Conservation (phyloP, 176 grass and related monocot genomes). For the Secale cereale region DNA sequence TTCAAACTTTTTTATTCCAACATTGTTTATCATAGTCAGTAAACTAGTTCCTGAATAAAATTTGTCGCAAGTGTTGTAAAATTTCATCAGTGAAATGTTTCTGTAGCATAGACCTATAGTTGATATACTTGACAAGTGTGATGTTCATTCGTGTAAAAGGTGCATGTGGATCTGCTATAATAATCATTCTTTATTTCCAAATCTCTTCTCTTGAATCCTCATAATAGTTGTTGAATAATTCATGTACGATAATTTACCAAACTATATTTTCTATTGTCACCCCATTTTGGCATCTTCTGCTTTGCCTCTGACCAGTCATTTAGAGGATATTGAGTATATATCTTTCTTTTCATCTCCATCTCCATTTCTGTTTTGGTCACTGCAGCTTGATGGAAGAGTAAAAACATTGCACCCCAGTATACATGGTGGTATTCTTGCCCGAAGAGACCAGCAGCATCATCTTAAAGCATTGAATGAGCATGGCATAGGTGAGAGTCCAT, state of each 20-base stretch:
- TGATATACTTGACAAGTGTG: background rate
- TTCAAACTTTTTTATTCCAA: background rate
- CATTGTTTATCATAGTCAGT: background rate
- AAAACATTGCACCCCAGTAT: slow-evolving; percentile 94
- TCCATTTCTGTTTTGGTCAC: background rate
- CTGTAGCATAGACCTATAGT: background rate
- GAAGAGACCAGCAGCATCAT: slow-evolving; percentile 83
- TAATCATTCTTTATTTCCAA: background rate
- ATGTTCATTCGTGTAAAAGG: background rate
- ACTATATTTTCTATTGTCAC: background rate
- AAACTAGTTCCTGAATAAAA: background rate
- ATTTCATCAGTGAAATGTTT: background rate
- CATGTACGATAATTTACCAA: background rate
- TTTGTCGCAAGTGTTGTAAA: background rate
- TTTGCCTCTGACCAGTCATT: background rate
- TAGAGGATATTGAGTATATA: background rate
- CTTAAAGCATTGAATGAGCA: slow-evolving; percentile 75
- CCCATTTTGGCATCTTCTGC: background rate
- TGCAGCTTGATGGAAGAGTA: slow-evolving; percentile 61
- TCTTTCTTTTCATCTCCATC: background rate
- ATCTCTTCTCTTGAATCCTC: background rate
- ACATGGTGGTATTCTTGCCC: slow-evolving; percentile 96
- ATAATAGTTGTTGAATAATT: background rate
- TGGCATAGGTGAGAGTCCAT: slow-evolving; percentile 53
- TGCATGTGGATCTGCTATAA: background rate